Base-by-base conservation (phyloP, 495 filamentous ascomycete genomes). In the Aspergillus cavernicola region DNA sequence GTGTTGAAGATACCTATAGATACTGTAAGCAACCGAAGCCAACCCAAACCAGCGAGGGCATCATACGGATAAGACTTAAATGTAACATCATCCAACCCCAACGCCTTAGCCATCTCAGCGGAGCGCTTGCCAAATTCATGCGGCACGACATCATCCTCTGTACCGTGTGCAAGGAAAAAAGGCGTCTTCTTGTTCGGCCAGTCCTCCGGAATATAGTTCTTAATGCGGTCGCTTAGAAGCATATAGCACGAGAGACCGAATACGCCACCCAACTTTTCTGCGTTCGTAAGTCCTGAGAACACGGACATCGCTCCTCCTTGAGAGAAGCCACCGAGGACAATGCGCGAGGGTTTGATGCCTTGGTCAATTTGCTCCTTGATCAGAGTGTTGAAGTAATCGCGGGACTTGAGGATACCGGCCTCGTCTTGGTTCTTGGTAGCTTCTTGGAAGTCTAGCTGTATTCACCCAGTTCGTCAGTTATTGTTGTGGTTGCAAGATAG, bases 121-220 rank as follows among this genome's bases (percentile, higher is more conserved):
- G 87, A 88, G 63, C 67, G 64, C 64, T 81, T 61, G 7, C 92
- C 93, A 69, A 87, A 88, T 29, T 75, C 63, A 26, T 79, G 75
- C 54, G 75, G 78, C 2, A 98, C 88, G 15, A 95, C 70, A 10
- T 67, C 71, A 70, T 98, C 93, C 1, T 66, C 68, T 53, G 82
- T 76, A 13, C 92, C 92, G 57, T 98, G 92, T 8, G 81, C 91
- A 79, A 96, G 83, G 69, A 95, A 95, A 44, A 96, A 84, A 1
- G 86, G 86, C 2, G 90, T 96, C 4, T 85, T 72, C 68, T 86
- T 83, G 67, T 95, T 96, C 49, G 81, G 70, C 56, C 76, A 81
- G 18, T 84, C 80, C 50, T 77, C 74, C 0, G 88, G 79, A 22
- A 86, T 69, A 44, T 86, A 78, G 33, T 80, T 79, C 63, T 80